phyloP scores from a whole-genome alignment of 2,329 filamentous ascomycete species.

The Thielaviopsis euricoi region DNA sequence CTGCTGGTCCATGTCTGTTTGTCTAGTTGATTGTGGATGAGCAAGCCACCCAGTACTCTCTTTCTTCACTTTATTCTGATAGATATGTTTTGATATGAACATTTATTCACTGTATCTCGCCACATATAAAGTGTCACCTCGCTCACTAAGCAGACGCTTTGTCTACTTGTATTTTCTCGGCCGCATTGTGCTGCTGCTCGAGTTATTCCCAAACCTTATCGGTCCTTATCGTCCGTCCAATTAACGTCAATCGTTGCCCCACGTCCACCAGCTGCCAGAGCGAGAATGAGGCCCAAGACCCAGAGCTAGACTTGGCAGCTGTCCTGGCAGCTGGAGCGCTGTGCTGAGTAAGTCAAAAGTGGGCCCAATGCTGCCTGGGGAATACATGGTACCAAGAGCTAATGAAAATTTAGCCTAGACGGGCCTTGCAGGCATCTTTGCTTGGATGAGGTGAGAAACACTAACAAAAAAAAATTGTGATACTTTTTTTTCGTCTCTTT shows the following conservation, averaged over 20 bases:
- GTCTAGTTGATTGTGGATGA: neutral
- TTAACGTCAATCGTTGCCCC: neutral
- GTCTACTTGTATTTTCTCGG: too few relatives aligned
- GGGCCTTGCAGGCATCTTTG: neutral
- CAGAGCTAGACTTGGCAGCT: too few relatives aligned
- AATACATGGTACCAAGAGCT: neutral
- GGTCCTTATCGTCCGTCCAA: neutral
- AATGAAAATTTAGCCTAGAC: neutral
- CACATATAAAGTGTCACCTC: neutral
- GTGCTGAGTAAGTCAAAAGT: neutral
- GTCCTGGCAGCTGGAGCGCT: neutral
- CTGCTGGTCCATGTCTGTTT: neutral
- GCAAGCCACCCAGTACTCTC: neutral
- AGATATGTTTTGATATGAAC: neutral
- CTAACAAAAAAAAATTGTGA: neutral
- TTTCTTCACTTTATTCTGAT: slow-evolving; percentile 10
- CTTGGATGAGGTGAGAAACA: neutral
- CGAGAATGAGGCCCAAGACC: too few relatives aligned
- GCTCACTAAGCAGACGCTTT: neutral
- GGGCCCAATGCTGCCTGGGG: neutral
- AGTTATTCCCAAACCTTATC: neutral
- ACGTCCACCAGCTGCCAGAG: neutral
- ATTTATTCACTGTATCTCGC: neutral
- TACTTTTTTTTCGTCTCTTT: neutral
- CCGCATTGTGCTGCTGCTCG: neutral